Evolutionary conservation across 2,329 filamentous ascomycete species (phyloP), one percentile per base, ranked within the genome.

Genomic region (Colletotrichum sp.): DNA sequence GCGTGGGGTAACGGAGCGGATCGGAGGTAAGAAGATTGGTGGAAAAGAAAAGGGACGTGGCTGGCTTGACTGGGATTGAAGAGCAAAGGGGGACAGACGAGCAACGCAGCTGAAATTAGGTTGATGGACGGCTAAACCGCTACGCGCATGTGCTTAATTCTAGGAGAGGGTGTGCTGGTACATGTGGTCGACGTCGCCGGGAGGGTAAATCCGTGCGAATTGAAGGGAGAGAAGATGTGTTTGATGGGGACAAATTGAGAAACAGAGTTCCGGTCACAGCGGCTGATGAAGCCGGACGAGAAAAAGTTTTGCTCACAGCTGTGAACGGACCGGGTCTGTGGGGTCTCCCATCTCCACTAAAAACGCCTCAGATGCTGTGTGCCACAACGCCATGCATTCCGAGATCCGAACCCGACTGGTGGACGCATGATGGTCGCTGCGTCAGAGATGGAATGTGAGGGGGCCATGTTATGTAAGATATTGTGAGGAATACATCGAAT

Each of bases 1-100:
- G 59, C 59, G 59, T n/a, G 59, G 62, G 62, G 24, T 36, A 34
- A 69, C 49, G 66, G 66, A 68, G 52, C 66, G 49, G 52, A 69
- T 28, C 52, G 66, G 52, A 69, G 32, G 62, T 39, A 26, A 24
- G 62, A 24, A 64, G 21, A 64, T 26, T n/a, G 60, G 36, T 34
- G n/a, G 62, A 26, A 21, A 21, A 32, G 60, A 26, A 64, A 32
- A 49, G 39, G 39, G 32, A 15, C n/a, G 12, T n/a, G 13, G 28
- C 18, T 34, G 21, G 60, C 28, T n/a, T n/a, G 59, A 32, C 59
- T 62, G 55, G 26, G 26, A 59, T 30, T 59, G 12, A 32, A 32
- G 59, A 32, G 59, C 12, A 62, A 30, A 30, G 24, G 26, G 28
- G 16, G 18, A n/a, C 26, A 30, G 26, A 62, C 59, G 12, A 30